Evolutionary conservation across 768 basidiomycete genomes (phyloP).

Genomic region (Sporobolomyces phaffii): DNA sequence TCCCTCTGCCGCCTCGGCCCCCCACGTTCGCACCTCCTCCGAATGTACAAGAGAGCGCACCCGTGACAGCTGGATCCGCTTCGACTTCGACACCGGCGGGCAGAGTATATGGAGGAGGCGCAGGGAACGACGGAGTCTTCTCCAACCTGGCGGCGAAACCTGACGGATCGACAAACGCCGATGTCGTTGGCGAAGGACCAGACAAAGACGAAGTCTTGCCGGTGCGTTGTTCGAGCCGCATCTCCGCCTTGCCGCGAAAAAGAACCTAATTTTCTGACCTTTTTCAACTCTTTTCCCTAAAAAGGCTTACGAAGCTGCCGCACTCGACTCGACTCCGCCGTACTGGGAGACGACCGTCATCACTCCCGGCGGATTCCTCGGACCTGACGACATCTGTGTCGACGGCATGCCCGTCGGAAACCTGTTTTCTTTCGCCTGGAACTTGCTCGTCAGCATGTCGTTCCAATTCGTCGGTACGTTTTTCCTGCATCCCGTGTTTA

Average conservation of each 20-base stretch:
- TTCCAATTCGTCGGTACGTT: conserved; percentile 90
- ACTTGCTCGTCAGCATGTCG: conserved; percentile 80
- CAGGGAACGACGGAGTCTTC: conserved; percentile 89
- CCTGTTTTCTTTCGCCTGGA: conserved; percentile 72
- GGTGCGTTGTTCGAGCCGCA: conserved; percentile 57
- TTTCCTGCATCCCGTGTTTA: too few species aligned
- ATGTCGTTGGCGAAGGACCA: conserved; percentile 39
- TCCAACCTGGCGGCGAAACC: conserved; percentile 92
- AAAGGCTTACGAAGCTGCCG: conserved; percentile 84
- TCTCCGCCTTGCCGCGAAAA: too few species aligned
- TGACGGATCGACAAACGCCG: conserved; percentile 47
- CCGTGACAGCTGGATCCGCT: neutral
- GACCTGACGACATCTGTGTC: conserved; percentile 67
- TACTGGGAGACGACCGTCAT: conserved; percentile 98
- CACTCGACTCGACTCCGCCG: conserved; percentile 80
- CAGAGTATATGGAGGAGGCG: conserved; percentile 57
- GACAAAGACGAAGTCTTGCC: conserved; percentile 73
- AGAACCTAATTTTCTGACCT: too few species aligned
- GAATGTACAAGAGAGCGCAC: neutral
- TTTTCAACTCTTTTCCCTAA: too few species aligned
- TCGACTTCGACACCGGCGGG: conserved; percentile 15
- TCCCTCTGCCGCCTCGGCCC: conserved; percentile 46
- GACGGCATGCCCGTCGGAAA: conserved; percentile 86
- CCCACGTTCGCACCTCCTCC: conserved; percentile 47
- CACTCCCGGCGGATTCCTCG: conserved; percentile 58